phyloP scores from a whole-genome alignment of 805 yeast species.

The Saccharomyces paradoxus region DNA sequence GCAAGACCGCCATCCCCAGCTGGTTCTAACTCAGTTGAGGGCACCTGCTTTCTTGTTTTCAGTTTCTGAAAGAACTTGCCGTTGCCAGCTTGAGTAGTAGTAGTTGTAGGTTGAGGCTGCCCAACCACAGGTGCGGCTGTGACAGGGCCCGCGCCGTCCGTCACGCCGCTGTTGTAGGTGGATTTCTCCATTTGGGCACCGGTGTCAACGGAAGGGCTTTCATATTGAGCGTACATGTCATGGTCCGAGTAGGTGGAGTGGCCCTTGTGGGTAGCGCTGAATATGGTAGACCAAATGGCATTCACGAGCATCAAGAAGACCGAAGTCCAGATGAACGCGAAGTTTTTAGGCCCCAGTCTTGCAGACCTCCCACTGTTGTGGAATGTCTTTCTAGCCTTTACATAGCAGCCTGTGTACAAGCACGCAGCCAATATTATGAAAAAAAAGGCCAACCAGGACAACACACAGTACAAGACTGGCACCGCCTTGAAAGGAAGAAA shows the following conservation, averaged over 20 bases:
- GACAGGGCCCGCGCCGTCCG: neutral
- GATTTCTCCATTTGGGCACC: slow-evolving; percentile 11
- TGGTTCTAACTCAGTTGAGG: neutral
- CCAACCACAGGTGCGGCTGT: neutral
- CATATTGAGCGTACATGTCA: slow-evolving; percentile 5
- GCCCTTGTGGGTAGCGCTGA: slow-evolving; percentile 4
- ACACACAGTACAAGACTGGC: slow-evolving; percentile 15
- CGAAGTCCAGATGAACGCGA: slow-evolving; percentile 55
- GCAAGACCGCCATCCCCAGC: neutral
- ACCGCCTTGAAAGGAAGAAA: slow-evolving; percentile 14
- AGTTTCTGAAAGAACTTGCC: neutral
- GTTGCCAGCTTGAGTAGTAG: neutral
- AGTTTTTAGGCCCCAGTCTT: slow-evolving; percentile 39
- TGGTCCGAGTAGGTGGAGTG: slow-evolving; percentile 1
- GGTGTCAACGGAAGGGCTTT: slow-evolving; percentile 10
- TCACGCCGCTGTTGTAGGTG: slow-evolving; percentile 10
- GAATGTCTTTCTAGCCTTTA: slow-evolving; percentile 44
- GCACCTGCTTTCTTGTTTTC: neutral
- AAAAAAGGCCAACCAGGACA: slow-evolving; percentile 34
- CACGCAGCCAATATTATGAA: slow-evolving; percentile 41
- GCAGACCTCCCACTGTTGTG: slow-evolving; percentile 36
- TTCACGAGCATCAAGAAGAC: slow-evolving; percentile 16
- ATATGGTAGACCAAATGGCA: slow-evolving; percentile 17
- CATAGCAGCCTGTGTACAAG: slow-evolving; percentile 48
- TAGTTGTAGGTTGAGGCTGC: neutral